Percentiles rank a stretch among this genome's conserved stretches.
Conservation (phyloP, 176 grass and related monocot genomes). For the Hyparrhenia diplandra region DNA sequence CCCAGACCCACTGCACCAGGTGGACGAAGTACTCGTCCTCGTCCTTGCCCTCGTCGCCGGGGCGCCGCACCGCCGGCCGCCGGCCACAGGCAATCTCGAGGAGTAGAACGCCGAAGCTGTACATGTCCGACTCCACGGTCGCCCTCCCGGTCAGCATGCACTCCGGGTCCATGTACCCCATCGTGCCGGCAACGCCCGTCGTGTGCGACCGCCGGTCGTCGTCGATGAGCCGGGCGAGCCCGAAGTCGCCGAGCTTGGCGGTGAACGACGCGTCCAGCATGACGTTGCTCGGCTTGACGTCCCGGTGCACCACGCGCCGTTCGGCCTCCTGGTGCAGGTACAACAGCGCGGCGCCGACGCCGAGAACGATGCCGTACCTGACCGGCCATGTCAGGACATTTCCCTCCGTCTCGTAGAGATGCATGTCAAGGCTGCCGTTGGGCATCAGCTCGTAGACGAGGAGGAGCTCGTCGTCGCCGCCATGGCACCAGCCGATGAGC, state of each 20-base stretch:
- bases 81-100: constrained; percentile 24
- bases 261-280: constrained; percentile 7
- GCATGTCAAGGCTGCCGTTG: no score
- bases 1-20: constrained; percentile 22
- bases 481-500: constrained; percentile 60
- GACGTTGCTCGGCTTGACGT: constrained; percentile 43
- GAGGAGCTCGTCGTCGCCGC: no score
- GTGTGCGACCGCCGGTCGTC: constrained; percentile 2
- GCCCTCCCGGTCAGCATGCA: not conserved
- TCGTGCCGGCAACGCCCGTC: not conserved
- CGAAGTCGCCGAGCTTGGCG: constrained; percentile 38
- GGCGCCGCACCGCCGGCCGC: not conserved
- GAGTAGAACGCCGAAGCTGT: constrained; percentile 46
- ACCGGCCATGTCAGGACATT: constrained; percentile 36
- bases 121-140: not conserved
- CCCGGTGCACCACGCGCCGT: not conserved
- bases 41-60: no score
- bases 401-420: no score
- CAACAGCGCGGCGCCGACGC: not conserved
- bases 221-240: not conserved
- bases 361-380: not conserved
- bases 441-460: no score
- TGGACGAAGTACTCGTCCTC: not conserved
- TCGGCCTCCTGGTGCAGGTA: constrained; percentile 22
- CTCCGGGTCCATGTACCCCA: constrained; percentile 11